phyloP scores from a whole-genome alignment of 495 filamentous ascomycete species.

The Penicillium odoratum region DNA sequence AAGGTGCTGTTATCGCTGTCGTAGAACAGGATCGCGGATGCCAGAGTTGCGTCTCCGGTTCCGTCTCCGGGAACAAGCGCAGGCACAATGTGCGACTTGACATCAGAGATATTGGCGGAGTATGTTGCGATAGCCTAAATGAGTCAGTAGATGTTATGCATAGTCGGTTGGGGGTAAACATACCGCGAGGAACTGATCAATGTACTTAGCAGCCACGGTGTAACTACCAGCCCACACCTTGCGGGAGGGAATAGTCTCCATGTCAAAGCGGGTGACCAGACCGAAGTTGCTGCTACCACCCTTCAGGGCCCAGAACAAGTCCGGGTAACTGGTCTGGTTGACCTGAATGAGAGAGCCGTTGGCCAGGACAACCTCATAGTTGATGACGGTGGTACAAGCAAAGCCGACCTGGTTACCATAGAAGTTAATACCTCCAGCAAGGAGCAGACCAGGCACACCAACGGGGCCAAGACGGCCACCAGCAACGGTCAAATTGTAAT shows the following conservation, averaged over 20 bases:
- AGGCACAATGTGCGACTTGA: constrained; percentile 37
- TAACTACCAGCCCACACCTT: constrained; percentile 47
- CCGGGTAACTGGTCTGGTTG: constrained; percentile 48
- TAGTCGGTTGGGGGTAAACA: background rate
- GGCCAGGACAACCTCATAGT: constrained; percentile 61
- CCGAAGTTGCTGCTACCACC: constrained; percentile 58
- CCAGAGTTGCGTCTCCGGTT: constrained; percentile 27
- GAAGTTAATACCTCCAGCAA: constrained; percentile 56
- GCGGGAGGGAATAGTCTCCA: constrained; percentile 50
- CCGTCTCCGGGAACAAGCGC: constrained; percentile 30
- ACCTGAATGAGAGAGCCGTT: constrained; percentile 56
- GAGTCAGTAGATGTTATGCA: background rate
- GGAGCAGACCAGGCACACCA: constrained; percentile 48
- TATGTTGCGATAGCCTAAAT: constrained; percentile 32
- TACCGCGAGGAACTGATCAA: constrained; percentile 34
- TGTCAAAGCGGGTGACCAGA: constrained; percentile 50
- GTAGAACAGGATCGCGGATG: constrained; percentile 41
- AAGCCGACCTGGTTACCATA: constrained; percentile 49
- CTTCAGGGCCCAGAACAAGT: constrained; percentile 62
- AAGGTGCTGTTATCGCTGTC: constrained; percentile 31
- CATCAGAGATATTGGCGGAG: constrained; percentile 31
- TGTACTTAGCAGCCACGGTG: constrained; percentile 30
- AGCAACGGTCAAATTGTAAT: constrained; percentile 45
- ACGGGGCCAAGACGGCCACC: constrained; percentile 57
- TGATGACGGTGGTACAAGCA: constrained; percentile 49